Percentiles rank a stretch among this genome's conserved stretches.
These are phyloP conservation scores for Wallemia hederae DNA, from an alignment of 1,284 basidiomycete species.

Conservation along the genomic window DNA sequence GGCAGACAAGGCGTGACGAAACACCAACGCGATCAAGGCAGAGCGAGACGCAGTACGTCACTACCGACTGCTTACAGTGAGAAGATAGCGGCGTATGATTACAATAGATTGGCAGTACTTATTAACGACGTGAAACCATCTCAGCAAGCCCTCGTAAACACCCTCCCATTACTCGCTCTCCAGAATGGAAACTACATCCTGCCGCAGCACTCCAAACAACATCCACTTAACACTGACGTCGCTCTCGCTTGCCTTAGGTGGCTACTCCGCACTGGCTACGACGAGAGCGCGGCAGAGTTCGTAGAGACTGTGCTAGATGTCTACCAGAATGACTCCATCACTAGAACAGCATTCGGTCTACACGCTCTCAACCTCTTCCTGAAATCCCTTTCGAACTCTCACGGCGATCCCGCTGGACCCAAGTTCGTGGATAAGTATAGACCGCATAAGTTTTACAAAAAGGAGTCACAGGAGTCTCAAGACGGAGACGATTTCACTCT, in stretches of 20 bases:
- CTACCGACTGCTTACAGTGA: background rate
- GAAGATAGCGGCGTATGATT: background rate
- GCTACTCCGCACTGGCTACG: background rate
- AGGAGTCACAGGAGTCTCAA: background rate
- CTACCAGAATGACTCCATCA: background rate
- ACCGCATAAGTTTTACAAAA: background rate
- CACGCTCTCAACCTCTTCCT: background rate
- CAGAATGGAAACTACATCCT: background rate
- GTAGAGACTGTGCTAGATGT: background rate
- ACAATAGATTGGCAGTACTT: background rate
- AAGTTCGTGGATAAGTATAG: background rate
- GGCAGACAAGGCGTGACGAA: background rate
- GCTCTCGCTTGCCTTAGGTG: background rate
- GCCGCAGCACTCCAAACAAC: no score
- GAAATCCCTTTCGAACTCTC: background rate
- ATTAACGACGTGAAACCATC: background rate
- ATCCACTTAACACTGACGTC: no score
- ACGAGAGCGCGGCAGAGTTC: background rate
- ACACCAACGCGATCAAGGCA: background rate
- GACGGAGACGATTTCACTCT: no score
- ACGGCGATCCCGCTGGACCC: background rate
- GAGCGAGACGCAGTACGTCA: background rate
- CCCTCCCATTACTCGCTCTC: background rate
- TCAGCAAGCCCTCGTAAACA: background rate
- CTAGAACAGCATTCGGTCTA: background rate